Base-by-base conservation (phyloP, 176 grass and related monocot genomes). In the Aegilops bicornis region DNA sequence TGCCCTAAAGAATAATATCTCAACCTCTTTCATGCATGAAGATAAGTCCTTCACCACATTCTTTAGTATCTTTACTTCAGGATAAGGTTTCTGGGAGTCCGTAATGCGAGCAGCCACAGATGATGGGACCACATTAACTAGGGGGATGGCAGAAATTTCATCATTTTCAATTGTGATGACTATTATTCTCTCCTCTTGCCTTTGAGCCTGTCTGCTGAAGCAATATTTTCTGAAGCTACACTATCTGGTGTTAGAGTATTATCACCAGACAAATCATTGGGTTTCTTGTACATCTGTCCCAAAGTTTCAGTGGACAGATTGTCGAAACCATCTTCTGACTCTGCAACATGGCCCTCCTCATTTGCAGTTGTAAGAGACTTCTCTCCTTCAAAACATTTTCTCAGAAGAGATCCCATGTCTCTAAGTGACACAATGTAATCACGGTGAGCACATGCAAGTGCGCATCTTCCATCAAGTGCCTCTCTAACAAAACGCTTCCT, bases 1-100 rank as follows among this genome's bases (percentile, higher is more conserved):
- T 66, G 90, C 92, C 82, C 59, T 89, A 24, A 78, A 48, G 79
- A 94, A 97, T 78, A 94, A 86, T 62, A 75, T 86, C 86, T 97
- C 90, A 87, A 92, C 63, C 10, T 89, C 56, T 73, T 91, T 89
- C 81, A 97, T 85, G 73, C 90, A 86, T 64, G 69, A 76, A 36
- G 68, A 36, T 23, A 97, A 83, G 75, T 92, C 81, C 23, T 32
- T 87, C 35, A n/a, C 42, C 33, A 40, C 62, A 16, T 69, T 66
- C 42, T n/a, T n/a, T n/a, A n/a, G n/a, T n/a, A n/a, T n/a, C n/a
- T n/a, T n/a, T n/a, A n/a, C n/a, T n/a, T 45, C 56, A 73, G 73
- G 83, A 69, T 20, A 79, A 37, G 35, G 2, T 81, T 91, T 73
- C 73, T 83, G 79, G 12, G 12, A 73, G 5, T 72, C 84, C 77